Evolutionary conservation across 352 stramenopile genomes (phyloP).

Genomic region (Globisporangium spinosum): DNA sequence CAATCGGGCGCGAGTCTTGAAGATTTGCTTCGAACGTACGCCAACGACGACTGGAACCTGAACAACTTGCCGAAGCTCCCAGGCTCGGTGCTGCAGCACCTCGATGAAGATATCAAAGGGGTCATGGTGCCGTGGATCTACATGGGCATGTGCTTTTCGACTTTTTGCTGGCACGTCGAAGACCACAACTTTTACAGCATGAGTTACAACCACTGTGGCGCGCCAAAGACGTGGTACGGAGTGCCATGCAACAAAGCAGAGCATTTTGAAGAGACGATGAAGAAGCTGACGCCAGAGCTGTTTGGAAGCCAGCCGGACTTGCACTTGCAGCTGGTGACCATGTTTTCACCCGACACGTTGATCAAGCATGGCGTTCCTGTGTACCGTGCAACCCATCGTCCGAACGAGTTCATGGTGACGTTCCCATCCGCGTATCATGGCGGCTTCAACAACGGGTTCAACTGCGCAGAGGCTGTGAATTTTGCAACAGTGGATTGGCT

Average conservation of each 20-base stretch:
- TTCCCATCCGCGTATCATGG: slow-evolving; percentile 98
- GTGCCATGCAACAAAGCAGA: slow-evolving; percentile 90
- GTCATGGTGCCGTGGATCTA: slow-evolving; percentile 99
- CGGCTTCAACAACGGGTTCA: slow-evolving; percentile 97
- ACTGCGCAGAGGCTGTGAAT: slow-evolving; percentile 89
- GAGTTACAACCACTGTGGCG: slow-evolving; percentile 97
- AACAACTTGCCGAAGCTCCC: slow-evolving; percentile 97
- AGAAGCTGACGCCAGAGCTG: slow-evolving; percentile 91
- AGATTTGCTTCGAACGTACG: slow-evolving; percentile 69
- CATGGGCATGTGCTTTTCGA: slow-evolving; percentile 98
- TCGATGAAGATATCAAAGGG: slow-evolving; percentile 97
- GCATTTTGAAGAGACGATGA: slow-evolving; percentile 89
- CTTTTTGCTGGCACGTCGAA: slow-evolving; percentile 99
- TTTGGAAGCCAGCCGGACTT: slow-evolving; percentile 95
- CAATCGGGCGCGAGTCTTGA: slow-evolving; percentile 36
- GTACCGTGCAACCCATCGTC: slow-evolving; percentile 92
- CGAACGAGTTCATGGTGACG: slow-evolving; percentile 98
- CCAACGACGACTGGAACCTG: slow-evolving; percentile 94
- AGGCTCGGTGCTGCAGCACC: slow-evolving; percentile 92
- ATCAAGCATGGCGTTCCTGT: slow-evolving; percentile 89
- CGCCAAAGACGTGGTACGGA: slow-evolving; percentile 98
- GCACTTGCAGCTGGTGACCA: slow-evolving; percentile 90
- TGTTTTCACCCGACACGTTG: slow-evolving; percentile 74
- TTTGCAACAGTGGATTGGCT: slow-evolving; percentile 90
- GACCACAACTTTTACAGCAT: slow-evolving; percentile 99